These are phyloP conservation scores for Globisporangium uncinulatum DNA, from an alignment of 352 stramenopile species.

Conservation along the genomic window DNA sequence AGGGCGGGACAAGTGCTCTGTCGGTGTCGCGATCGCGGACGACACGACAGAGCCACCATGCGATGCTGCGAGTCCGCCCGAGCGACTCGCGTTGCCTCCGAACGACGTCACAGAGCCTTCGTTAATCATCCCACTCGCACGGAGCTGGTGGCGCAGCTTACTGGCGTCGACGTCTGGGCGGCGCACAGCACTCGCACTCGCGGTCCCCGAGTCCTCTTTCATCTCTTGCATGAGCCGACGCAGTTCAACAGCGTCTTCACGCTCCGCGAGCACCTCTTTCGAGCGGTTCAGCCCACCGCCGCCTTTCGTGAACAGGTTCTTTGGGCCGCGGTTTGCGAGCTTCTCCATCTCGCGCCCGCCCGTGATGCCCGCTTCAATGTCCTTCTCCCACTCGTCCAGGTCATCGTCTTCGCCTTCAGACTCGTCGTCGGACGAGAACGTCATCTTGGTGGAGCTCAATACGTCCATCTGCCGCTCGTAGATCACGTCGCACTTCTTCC, in stretches of 20 bases:
- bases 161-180: slow-evolving; percentile 65
- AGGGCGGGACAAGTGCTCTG: slow-evolving; percentile 55
- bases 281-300: slow-evolving; percentile 71
- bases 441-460: slow-evolving; percentile 43
- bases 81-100: slow-evolving; percentile 18
- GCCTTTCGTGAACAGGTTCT: slow-evolving; percentile 73
- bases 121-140: slow-evolving; percentile 71
- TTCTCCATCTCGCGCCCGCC: slow-evolving; percentile 47
- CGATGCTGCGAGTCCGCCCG: slow-evolving; percentile 28
- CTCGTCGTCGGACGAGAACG: slow-evolving; percentile 76
- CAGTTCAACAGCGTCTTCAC: slow-evolving; percentile 76
- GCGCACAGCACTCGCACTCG: slow-evolving; percentile 20
- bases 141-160: slow-evolving; percentile 53
- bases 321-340: slow-evolving; percentile 55
- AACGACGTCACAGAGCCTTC: slow-evolving; percentile 30
- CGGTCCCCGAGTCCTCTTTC: slow-evolving; percentile 53
- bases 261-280: slow-evolving; percentile 63
- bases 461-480: slow-evolving; percentile 84
- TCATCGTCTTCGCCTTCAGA: slow-evolving; percentile 69
- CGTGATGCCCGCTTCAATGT: slow-evolving; percentile 74
- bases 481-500: slow-evolving; percentile 79
- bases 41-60: slow-evolving; percentile 51
- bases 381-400: slow-evolving; percentile 62
- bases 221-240: slow-evolving; percentile 78
- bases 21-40: slow-evolving; percentile 59